These are phyloP conservation scores for Cystobasidium onofrii DNA, from an alignment of 768 basidiomycete species.

Conservation along the genomic window DNA sequence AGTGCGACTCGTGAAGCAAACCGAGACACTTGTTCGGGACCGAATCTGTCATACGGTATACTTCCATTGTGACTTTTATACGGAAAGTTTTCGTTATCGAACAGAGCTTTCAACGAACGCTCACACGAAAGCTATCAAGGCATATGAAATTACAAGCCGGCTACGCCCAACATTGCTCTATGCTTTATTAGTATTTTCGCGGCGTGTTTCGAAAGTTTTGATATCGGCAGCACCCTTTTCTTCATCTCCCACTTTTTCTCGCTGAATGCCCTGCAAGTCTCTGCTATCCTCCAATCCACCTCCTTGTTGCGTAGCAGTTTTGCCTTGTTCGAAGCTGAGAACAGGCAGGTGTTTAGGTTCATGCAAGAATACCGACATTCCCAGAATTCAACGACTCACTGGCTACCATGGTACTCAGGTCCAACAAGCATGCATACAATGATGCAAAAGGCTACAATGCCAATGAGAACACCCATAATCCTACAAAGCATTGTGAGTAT, in stretches of 20 bases:
- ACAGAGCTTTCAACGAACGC: too few species aligned
- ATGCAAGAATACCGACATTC: too few species aligned
- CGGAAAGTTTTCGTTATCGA: too few species aligned
- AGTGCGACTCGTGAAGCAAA: too few species aligned
- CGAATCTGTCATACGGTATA: too few species aligned
- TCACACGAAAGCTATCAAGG: too few species aligned
- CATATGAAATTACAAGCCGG: too few species aligned
- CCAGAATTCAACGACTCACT: too few species aligned
- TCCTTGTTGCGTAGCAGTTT: constrained; percentile 17
- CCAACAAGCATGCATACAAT: constrained; percentile 69
- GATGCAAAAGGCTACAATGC: constrained; percentile 61
- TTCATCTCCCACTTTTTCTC: constrained; percentile 16
- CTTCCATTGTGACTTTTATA: too few species aligned
- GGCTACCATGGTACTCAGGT: constrained; percentile 65
- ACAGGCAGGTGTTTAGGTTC: neutral
- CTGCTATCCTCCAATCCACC: constrained; percentile 12
- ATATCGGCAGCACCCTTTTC: neutral
- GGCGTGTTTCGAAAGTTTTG: neutral
- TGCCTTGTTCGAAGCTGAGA: constrained; percentile 24
- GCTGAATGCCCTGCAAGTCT: neutral
- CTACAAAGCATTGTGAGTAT: neutral
- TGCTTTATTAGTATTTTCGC: neutral
- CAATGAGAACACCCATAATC: constrained; percentile 17
- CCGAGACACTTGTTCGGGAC: too few species aligned
- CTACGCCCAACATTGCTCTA: too few species aligned